Evolutionary conservation across 2,329 filamentous ascomycete species (phyloP), one percentile per base, ranked within the genome.

Genomic region (Penicillium sp.): DNA sequence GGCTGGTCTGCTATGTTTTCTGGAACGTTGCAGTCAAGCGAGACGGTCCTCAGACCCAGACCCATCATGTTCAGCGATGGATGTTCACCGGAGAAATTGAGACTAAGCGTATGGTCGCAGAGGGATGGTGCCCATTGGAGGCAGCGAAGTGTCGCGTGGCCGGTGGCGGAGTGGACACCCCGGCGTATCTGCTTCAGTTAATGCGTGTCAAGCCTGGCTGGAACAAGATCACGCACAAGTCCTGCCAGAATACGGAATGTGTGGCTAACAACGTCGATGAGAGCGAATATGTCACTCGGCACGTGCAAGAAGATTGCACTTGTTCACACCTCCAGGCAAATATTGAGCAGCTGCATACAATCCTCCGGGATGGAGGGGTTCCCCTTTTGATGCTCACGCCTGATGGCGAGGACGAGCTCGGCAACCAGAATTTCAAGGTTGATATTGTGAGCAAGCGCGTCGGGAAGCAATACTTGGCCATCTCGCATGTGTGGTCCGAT

Each of bases 231-330:
- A 25, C 31, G 2, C 47, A 49, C 23, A 17, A 9, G 15, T 37
- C 10, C 12, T 60, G 58, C 46, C 46, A 23, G 17, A 41, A 50
- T 25, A 58, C 56, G 7, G 56, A 58, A 35, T 60, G 58, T n/a
- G 38, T 58, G 23, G 58, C 56, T 1, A 58, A 60, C 29, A 60
- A 60, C 38, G n/a, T 60, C 21, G 46, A 60, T 35, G 58, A 60
- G 38, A 54, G 55, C 23, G 40, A 60, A 12, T 60, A 60, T 37
- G 38, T 55, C 12, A 60, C 56, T 5, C 41, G 58, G 33, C 58
- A 60, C 35, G 37, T 54, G 2, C 31, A 41, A 9, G 58, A 54
- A 19, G 45, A 46, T 21, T 60, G 58, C 41, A 35, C 13, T 1
- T 60, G 58, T 38, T 35, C 31, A 10, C 50, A 60, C 41, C 29